Conservation (phyloP, 192 early-diverging fungal species). For the Linnemannia schmuckeri region DNA sequence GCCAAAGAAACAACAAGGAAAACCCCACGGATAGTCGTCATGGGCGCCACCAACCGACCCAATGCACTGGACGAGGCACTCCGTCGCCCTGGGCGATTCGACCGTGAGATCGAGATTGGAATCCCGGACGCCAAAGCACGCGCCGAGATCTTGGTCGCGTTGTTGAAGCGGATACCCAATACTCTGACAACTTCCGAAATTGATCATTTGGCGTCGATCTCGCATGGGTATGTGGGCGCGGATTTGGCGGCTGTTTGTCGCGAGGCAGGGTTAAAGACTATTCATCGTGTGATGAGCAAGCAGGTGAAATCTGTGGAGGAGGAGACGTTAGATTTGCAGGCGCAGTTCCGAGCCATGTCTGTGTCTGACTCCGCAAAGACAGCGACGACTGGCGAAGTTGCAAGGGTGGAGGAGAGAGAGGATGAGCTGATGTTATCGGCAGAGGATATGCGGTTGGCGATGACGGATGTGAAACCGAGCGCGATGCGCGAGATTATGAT, state of each 20-base stretch:
- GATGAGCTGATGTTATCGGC: constrained; percentile 60
- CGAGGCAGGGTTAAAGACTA: constrained; percentile 88
- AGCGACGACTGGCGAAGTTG: no score
- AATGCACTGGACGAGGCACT: constrained; percentile 90
- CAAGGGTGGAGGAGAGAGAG: not conserved
- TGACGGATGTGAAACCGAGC: constrained; percentile 76
- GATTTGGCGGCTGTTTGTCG: constrained; percentile 89
- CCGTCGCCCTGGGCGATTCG: constrained; percentile 94
- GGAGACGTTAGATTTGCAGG: constrained; percentile 1
- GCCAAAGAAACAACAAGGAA: not conserved
- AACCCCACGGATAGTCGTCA: constrained; percentile 74
- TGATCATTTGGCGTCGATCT: constrained; percentile 66
- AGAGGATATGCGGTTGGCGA: constrained; percentile 71
- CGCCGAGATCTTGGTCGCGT: constrained; percentile 77
- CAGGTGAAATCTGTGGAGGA: not conserved
- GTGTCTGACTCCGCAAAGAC: constrained; percentile 8
- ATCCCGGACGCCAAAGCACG: constrained; percentile 83
- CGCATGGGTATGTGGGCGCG: constrained; percentile 98
- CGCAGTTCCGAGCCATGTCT: constrained; percentile 12
- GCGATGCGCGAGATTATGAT: constrained; percentile 91
- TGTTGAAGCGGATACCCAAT: constrained; percentile 79
- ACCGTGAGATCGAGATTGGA: constrained; percentile 95
- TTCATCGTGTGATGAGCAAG: constrained; percentile 64
- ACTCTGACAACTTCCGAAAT: constrained; percentile 71
- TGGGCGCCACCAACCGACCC: constrained; percentile 95